Percentiles rank a stretch among this genome's conserved stretches.
Conservation (phyloP, 257 asterid species). For the Lithospermum erythrorhizon region DNA sequence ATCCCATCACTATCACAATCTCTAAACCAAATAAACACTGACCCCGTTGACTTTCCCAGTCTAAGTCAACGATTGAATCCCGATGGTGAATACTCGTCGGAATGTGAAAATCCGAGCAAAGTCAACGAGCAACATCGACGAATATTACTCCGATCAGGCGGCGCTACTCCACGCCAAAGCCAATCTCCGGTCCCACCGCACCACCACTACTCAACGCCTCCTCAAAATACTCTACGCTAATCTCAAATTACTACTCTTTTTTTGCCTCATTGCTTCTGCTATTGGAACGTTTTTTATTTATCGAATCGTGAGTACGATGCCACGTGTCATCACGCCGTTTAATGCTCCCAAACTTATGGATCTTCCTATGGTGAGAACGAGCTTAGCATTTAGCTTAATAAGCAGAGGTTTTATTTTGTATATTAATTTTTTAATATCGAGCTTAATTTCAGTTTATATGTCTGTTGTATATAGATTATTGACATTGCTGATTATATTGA, state of each 20-base stretch:
- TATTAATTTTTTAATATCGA: too few species aligned
- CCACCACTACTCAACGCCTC: constrained; percentile 11
- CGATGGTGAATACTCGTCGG: neutral
- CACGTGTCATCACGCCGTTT: constrained; percentile 75
- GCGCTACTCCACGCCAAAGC: neutral
- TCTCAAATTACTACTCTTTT: constrained; percentile 20
- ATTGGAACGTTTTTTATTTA: constrained; percentile 28
- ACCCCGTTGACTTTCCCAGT: too few species aligned
- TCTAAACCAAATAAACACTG: too few species aligned
- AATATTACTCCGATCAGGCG: neutral
- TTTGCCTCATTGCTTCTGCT: constrained; percentile 26
- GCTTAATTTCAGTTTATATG: too few species aligned
- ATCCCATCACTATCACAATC: too few species aligned
- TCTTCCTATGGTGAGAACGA: constrained; percentile 62
- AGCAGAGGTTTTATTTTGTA: too few species aligned
- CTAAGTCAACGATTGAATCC: too few species aligned
- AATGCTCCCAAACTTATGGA: constrained; percentile 90
- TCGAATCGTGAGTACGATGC: constrained; percentile 26
- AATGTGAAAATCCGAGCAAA: neutral
- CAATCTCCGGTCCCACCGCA: neutral
- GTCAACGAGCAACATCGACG: constrained; percentile 5
- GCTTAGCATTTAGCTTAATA: neutral
- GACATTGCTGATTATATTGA: too few species aligned
- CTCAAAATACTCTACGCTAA: constrained; percentile 22
- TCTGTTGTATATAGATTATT: too few species aligned